These are phyloP conservation scores for Trichoderma asperelloides DNA, from an alignment of 495 filamentous ascomycete species.

Conservation along the genomic window DNA sequence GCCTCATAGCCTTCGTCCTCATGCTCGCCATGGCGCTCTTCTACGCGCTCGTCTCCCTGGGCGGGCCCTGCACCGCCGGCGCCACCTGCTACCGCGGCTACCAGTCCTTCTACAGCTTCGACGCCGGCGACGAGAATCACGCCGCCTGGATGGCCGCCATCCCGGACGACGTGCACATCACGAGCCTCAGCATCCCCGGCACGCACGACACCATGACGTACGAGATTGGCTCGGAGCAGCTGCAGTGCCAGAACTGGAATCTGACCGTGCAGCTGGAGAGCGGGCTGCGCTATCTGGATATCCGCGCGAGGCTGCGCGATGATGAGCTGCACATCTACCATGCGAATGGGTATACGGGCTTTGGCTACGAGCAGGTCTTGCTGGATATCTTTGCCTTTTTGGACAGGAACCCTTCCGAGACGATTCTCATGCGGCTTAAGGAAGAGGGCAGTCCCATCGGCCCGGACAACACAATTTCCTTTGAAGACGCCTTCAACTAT, in stretches of 20 bases:
- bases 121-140: not conserved
- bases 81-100: constrained; percentile 11
- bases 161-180: constrained; percentile 52
- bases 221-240: constrained; percentile 40
- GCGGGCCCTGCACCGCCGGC: constrained; percentile 5
- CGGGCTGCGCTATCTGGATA: constrained; percentile 75
- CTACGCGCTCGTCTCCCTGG: not conserved
- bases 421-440: constrained; percentile 23
- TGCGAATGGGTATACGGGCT: constrained; percentile 37
- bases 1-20: not conserved
- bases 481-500: constrained; percentile 19
- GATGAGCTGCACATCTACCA: constrained; percentile 48
- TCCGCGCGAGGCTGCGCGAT: constrained; percentile 41
- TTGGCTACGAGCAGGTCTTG: constrained; percentile 48
- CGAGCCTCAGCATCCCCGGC: constrained; percentile 71
- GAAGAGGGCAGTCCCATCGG: constrained; percentile 18
- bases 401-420: constrained; percentile 12
- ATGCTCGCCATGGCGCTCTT: not conserved
- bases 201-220: constrained; percentile 75
- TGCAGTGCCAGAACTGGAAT: constrained; percentile 67
- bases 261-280: constrained; percentile 60
- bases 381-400: constrained; percentile 51
- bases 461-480: constrained; percentile 12
- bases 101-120: constrained; percentile 3
- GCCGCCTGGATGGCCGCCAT: constrained; percentile 60